These are phyloP conservation scores for Populus tomentosa DNA, from an alignment of 441 rosid genomes.

Conservation along the genomic window DNA sequence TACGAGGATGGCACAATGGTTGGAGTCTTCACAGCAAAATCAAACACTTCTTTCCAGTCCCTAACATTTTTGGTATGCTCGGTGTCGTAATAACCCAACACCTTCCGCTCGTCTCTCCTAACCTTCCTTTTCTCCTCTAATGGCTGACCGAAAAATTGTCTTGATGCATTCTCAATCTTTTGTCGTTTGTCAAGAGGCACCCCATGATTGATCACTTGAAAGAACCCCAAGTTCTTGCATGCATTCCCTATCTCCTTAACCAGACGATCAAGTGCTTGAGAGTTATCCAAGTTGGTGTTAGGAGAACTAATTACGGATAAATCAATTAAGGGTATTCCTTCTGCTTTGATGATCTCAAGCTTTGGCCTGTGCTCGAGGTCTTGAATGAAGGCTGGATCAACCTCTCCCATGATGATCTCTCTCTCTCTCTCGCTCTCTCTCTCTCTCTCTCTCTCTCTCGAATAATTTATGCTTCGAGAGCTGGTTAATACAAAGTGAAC, in stretches of 20 bases:
- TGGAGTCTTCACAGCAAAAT: slow-evolving; percentile 31
- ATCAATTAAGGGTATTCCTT: slow-evolving; percentile 50
- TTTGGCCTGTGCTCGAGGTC: slow-evolving; percentile 39
- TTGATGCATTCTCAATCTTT: slow-evolving; percentile 28
- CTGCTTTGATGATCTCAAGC: slow-evolving; percentile 6
- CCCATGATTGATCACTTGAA: slow-evolving; percentile 70
- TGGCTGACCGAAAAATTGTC: slow-evolving; percentile 38
- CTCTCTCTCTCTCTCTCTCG: too few relatives aligned
- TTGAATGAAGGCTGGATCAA: slow-evolving; percentile 38
- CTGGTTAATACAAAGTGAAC: too few relatives aligned
- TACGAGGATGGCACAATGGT: slow-evolving; percentile 41
- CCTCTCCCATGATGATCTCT: slow-evolving; percentile 26
- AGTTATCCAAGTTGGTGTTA: background rate
- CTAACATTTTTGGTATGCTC: slow-evolving; percentile 75
- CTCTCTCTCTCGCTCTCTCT: too few relatives aligned
- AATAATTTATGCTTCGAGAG: too few relatives aligned
- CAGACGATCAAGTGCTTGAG: slow-evolving; percentile 16
- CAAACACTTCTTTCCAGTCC: slow-evolving; percentile 33
- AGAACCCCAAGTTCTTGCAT: slow-evolving; percentile 64
- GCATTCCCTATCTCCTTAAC: slow-evolving; percentile 43
- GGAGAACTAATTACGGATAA: slow-evolving; percentile 29
- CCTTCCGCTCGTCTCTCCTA: slow-evolving; percentile 39
- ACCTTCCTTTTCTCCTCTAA: slow-evolving; percentile 54
- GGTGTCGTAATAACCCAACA: slow-evolving; percentile 49
- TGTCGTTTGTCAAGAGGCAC: slow-evolving; percentile 35